Conservation (phyloP, 305 asterid genomes). For the Ajuga reptans region DNA sequence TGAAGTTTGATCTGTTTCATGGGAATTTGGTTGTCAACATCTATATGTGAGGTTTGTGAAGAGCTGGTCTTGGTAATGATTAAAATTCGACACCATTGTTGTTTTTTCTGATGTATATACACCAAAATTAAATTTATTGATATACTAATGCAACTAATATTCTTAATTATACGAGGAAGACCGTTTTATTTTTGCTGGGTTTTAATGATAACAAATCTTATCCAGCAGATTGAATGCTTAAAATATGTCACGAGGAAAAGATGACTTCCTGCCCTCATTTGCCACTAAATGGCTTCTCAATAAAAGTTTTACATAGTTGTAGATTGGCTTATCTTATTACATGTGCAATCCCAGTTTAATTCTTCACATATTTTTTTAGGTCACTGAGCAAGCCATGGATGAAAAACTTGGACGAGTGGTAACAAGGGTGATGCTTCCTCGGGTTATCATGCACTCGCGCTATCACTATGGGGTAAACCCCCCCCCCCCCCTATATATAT, state of each 20-base stretch:
- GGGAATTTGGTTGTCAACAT: not conserved
- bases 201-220: not conserved
- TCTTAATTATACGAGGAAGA: not conserved
- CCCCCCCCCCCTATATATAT: not conserved
- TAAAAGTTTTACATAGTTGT: not conserved
- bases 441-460: constrained; percentile 92
- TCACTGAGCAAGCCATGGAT: constrained; percentile 72
- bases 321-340: not conserved
- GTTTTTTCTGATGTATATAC: not conserved
- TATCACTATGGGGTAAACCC: constrained; percentile 77
- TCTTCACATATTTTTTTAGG: constrained; percentile 37
- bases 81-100: not conserved
- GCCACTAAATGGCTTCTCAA: not conserved
- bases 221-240: not conserved
- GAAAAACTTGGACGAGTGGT: constrained; percentile 85
- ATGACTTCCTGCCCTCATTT: not conserved
- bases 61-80: not conserved
- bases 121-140: not conserved
- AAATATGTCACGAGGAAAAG: not conserved
- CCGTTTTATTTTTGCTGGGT: not conserved
- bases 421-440: constrained; percentile 92
- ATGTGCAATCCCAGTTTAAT: not conserved
- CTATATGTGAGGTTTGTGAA: not conserved
- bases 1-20: not conserved
- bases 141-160: not conserved